Percentiles rank a stretch among this genome's conserved stretches.
phyloP scores from a whole-genome alignment of 2,329 filamentous ascomycete genomes.

The Neofusicoccum ribis region DNA sequence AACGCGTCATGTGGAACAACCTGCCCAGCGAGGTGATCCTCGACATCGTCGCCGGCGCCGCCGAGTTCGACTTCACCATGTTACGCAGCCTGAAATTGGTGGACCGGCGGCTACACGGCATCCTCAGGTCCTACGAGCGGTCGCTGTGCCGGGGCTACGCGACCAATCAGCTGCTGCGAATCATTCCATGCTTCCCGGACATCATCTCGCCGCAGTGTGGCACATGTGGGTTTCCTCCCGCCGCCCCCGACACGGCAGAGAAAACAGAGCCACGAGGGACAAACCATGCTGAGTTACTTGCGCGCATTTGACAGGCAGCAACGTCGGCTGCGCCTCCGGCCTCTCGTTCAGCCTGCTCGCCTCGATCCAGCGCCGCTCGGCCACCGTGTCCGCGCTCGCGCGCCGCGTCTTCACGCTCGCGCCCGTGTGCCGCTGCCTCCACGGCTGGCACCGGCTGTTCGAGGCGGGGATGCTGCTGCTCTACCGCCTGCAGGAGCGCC shows the following conservation, averaged over 20 bases:
- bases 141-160: constrained; percentile 7
- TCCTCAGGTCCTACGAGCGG: constrained; percentile 11
- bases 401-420: neutral
- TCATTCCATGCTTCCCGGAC: constrained; percentile 13
- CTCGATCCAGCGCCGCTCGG: neutral
- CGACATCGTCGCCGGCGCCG: constrained; percentile 1
- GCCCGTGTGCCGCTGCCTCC: neutral
- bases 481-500: neutral
- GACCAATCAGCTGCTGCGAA: neutral
- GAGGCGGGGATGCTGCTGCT: constrained; percentile 11
- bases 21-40: constrained; percentile 10
- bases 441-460: neutral
- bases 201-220: neutral
- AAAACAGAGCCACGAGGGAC: neutral
- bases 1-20: neutral
- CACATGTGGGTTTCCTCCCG: neutral
- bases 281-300: neutral
- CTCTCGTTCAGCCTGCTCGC: constrained; percentile 13
- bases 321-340: neutral
- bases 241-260: neutral
- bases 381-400: neutral
- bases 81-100: constrained; percentile 10
- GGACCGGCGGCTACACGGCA: neutral
- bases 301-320: neutral
- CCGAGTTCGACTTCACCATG: constrained; percentile 4